Evolutionary conservation across 768 basidiomycete genomes (phyloP).

Genomic region (Mycena pura): DNA sequence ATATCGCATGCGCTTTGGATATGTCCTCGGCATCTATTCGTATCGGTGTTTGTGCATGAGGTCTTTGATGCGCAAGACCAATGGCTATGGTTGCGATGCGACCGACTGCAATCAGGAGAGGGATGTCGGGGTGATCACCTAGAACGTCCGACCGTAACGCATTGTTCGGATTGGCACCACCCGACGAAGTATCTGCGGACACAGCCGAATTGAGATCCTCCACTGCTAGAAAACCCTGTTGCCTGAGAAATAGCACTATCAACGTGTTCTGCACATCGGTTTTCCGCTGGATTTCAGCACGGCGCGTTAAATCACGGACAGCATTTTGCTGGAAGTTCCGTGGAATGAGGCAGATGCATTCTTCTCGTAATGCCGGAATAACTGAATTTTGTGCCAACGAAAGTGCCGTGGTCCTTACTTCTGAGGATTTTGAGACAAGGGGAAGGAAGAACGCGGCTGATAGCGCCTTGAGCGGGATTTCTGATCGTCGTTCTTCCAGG

Average conservation of each 20-base stretch:
- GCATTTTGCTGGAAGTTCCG: not conserved
- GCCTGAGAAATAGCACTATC: constrained; percentile 2
- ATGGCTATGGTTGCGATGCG: not conserved
- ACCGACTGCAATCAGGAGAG: not conserved
- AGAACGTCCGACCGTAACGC: not conserved
- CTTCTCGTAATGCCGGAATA: not conserved
- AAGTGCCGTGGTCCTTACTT: not conserved
- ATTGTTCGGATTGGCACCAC: not conserved
- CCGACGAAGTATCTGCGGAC: not conserved
- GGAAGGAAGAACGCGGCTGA: constrained; percentile 2
- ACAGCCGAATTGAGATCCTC: not conserved
- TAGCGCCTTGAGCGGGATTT: not conserved
- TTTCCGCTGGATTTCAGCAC: not conserved
- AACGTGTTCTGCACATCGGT: constrained; percentile 2
- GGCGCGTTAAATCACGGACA: not conserved
- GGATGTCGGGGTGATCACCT: not conserved
- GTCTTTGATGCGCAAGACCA: not conserved
- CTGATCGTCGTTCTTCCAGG: not conserved
- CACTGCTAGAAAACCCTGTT: not conserved
- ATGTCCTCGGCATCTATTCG: not conserved
- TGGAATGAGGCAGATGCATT: not conserved
- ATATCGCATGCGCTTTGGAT: not conserved
- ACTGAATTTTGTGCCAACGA: not conserved
- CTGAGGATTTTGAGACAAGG: not conserved
- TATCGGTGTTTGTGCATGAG: not conserved